Evolutionary conservation across 768 basidiomycete genomes (phyloP), one percentile per base, ranked within the genome.

Genomic region (Pisolithus tinctorius): DNA sequence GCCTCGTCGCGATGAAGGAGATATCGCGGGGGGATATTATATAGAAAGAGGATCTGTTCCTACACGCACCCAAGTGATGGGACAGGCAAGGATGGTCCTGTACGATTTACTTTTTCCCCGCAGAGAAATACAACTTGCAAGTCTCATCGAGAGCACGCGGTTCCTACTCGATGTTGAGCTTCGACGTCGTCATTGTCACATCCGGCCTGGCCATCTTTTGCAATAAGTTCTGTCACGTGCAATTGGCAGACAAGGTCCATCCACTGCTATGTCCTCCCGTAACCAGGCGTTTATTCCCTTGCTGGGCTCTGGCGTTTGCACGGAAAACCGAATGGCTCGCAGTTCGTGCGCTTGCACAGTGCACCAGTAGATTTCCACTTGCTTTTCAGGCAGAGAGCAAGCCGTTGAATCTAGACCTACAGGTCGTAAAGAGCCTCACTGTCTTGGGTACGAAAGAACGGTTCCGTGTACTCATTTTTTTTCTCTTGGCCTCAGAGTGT

Each of bases 41-140:
- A 16, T 93, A 92, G 89, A 84, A 82, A 52, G 91, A 94, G 61
- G 86, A 90, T 60, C 88, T 87, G 1, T 90, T 84, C 61, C 67
- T 85, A 42, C 67, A 88, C 20, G 84, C 86, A n/a, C 82, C 88
- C n/a, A 85, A 88, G 69, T 88, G 7, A 17, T 37, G 55, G 45
- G 20, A 31, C 30, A 11, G 30, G 30, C 9, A 9, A 9, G 9
- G 30, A 2, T 11, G 30, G 5, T 20, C 20, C 31, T 11, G 31
- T 34, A 34, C 31, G 11, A 13, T 13, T 34, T 20, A 20, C 20
- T 20, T 20, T 20, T 50, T 47, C 30, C 54, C 7, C 54, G 45
- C 61, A 92, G 90, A 84, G 82, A 84, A n/a, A 37, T 87, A 83
- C 60, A 82, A 89, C 55, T 64, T 85, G 50, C 84, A 90, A 64